These are phyloP conservation scores for Coprinellus aureogranulatus DNA, from an alignment of 768 basidiomycete genomes.

Conservation along the genomic window DNA sequence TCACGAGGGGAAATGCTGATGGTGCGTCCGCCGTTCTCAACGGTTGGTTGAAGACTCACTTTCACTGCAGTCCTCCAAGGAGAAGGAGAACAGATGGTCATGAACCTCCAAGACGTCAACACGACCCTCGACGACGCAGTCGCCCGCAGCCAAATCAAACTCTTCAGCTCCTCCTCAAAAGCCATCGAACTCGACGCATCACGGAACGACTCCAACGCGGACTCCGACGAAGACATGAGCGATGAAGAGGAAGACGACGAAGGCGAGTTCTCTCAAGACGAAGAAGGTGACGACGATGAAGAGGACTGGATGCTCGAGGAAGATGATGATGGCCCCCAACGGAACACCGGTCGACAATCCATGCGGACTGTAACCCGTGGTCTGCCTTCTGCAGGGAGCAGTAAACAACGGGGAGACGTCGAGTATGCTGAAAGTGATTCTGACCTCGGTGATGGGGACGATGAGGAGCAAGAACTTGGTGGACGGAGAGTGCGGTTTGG, in stretches of 20 bases:
- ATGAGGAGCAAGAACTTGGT: slow-evolving; percentile 18
- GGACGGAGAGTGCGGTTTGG: slow-evolving; percentile 39
- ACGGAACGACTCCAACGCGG: slow-evolving; percentile 29
- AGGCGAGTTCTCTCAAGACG: slow-evolving; percentile 17
- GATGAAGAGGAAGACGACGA: slow-evolving; percentile 25
- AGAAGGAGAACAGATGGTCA: slow-evolving; percentile 97
- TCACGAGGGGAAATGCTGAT: slow-evolving; percentile 72
- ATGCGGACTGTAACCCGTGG: slow-evolving; percentile 45
- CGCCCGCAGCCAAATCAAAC: slow-evolving; percentile 72
- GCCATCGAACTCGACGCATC: slow-evolving; percentile 52
- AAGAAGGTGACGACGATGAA: slow-evolving; percentile 27
- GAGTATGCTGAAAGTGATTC: slow-evolving; percentile 81
- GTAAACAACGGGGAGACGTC: slow-evolving; percentile 38
- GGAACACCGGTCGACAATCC: slow-evolving; percentile 51
- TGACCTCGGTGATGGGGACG: slow-evolving; percentile 55
- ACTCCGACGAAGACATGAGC: slow-evolving; percentile 27
- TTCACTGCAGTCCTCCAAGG: slow-evolving; percentile 64
- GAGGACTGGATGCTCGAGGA: slow-evolving; percentile 16
- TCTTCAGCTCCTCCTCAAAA: slow-evolving; percentile 80
- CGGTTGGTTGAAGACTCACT: not conserved
- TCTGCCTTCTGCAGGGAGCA: slow-evolving; percentile 34
- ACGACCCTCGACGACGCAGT: slow-evolving; percentile 83
- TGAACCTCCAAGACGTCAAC: slow-evolving; percentile 87
- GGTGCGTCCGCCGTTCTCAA: slow-evolving; percentile 38
- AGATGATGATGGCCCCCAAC: slow-evolving; percentile 17